Percentiles rank a stretch among this genome's conserved stretches.
phyloP scores from a whole-genome alignment of 1,284 basidiomycete genomes.

The Naganishia sp. region DNA sequence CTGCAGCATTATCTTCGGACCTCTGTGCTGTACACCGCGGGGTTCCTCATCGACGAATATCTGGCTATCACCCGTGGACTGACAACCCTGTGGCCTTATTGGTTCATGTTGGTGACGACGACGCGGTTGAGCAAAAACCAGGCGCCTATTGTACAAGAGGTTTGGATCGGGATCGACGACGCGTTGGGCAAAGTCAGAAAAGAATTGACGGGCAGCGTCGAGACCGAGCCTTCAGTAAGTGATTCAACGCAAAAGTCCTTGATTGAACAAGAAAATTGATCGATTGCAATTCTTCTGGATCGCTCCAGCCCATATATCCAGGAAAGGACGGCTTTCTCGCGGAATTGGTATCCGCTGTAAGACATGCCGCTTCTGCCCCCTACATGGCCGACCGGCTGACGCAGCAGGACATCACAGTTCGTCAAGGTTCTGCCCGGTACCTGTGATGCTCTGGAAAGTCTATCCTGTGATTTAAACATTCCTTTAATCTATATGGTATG shows the following conservation, averaged over 20 bases:
- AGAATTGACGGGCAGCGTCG: too few species aligned
- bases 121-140: neutral
- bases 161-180: neutral
- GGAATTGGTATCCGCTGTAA: neutral
- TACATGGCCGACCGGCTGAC: too few species aligned
- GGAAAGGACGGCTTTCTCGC: too few species aligned
- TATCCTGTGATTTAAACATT: neutral
- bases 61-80: neutral
- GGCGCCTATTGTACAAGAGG: neutral
- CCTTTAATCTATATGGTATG: slow-evolving; percentile 6
- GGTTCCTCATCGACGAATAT: neutral
- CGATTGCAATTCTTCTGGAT: too few species aligned
- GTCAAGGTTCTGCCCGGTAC: neutral
- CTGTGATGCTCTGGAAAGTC: slow-evolving; percentile 9
- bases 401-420: neutral
- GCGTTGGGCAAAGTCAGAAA: too few species aligned
- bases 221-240: too few species aligned
- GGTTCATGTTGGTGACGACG: slow-evolving; percentile 6
- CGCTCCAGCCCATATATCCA: neutral
- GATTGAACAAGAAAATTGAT: too few species aligned
- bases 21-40: neutral
- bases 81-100: slow-evolving; percentile 16
- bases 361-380: too few species aligned
- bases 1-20: slow-evolving; percentile 4
- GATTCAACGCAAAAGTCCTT: too few species aligned